phyloP scores from a whole-genome alignment of 306 rosid species.

The Pyrus betulifolia region DNA sequence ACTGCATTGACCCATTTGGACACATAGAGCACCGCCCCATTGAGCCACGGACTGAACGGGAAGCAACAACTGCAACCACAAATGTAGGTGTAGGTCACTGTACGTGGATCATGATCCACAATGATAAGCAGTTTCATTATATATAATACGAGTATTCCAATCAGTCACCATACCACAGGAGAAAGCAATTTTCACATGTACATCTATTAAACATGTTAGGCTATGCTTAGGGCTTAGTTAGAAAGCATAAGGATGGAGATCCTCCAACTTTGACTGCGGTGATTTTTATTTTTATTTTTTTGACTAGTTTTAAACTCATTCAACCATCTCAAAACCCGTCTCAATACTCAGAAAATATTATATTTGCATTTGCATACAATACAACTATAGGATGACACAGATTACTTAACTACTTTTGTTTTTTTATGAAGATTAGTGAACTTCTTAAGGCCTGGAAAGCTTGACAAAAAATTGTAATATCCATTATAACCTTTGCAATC shows the following conservation, averaged over 20 bases:
- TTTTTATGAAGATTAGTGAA: background rate
- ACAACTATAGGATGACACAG: slow-evolving; percentile 18
- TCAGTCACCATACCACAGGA: background rate
- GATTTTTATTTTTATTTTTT: background rate
- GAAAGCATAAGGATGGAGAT: background rate
- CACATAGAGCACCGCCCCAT: slow-evolving; percentile 71
- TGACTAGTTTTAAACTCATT: background rate
- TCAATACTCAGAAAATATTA: background rate
- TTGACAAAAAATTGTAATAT: too few relatives aligned
- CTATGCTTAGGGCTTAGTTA: background rate
- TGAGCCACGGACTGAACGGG: slow-evolving; percentile 74
- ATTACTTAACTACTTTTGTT: background rate
- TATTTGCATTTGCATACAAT: background rate
- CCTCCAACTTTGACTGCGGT: slow-evolving; percentile 2
- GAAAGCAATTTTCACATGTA: background rate
- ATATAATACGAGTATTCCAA: background rate
- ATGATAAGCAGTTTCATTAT: slow-evolving; percentile 26
- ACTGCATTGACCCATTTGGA: slow-evolving; percentile 32
- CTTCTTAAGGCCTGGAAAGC: slow-evolving; percentile 9
- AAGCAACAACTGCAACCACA: slow-evolving; percentile 39
- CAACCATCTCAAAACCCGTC: background rate
- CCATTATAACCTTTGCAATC: too few relatives aligned
- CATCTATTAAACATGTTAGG: background rate
- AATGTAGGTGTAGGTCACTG: slow-evolving; percentile 56
- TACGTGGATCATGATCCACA: slow-evolving; percentile 30